These are phyloP conservation scores for Tetrahymena elliotti DNA, from an alignment of 73 alveolate genomes.

Conservation along the genomic window DNA sequence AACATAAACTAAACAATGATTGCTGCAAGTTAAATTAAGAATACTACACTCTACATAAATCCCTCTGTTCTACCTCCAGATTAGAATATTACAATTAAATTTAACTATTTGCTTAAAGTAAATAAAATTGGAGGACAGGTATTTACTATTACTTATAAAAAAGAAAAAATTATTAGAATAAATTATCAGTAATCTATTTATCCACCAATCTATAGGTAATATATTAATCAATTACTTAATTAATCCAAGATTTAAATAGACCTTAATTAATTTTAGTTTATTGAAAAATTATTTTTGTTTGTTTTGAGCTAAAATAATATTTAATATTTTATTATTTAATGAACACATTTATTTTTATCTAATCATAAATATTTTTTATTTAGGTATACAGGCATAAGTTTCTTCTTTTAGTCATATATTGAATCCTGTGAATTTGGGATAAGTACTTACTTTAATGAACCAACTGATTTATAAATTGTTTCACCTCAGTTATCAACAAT, in stretches of 20 bases:
- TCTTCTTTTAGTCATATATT: background rate
- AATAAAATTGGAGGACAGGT: background rate
- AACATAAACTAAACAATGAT: background rate
- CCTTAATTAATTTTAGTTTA: no score
- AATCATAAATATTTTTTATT: background rate
- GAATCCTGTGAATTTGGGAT: background rate
- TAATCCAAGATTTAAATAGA: no score
- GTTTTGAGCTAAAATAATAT: no score
- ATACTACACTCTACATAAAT: background rate
- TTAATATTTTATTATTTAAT: no score
- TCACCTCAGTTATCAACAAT: background rate
- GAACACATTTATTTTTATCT: no score
- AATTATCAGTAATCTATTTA: background rate
- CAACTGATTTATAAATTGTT: background rate
- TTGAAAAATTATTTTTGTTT: no score
- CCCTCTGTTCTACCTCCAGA: background rate
- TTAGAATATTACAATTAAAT: background rate
- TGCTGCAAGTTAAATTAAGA: background rate
- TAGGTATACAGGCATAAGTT: background rate
- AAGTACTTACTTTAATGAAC: background rate
- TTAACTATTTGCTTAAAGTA: background rate
- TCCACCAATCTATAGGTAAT: background rate
- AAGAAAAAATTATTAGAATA: background rate
- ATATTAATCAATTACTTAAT: no score
- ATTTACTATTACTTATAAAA: no score